phyloP scores from a whole-genome alignment of 345 rosid species.

The Eucalyptus sp. region DNA sequence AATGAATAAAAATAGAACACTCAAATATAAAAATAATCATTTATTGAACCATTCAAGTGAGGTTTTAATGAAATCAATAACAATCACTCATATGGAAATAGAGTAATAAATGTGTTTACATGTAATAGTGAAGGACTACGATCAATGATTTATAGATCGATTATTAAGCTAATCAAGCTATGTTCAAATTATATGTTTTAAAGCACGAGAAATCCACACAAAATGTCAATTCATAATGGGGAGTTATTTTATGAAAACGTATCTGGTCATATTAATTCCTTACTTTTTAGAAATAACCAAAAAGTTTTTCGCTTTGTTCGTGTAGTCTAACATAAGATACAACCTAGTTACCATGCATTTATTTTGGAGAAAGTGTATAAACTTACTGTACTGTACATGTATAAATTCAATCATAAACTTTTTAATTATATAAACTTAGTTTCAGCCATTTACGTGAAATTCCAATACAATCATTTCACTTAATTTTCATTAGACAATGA shows the following conservation, averaged over 20 bases:
- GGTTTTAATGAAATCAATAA: background rate
- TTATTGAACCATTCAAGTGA: background rate
- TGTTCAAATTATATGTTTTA: background rate
- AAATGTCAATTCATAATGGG: background rate
- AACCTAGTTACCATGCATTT: background rate
- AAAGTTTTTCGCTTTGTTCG: background rate
- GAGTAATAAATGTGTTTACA: background rate
- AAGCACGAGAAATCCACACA: background rate
- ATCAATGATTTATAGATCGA: background rate
- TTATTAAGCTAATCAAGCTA: background rate
- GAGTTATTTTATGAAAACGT: background rate
- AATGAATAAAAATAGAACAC: background rate
- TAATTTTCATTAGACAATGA: fast-evolving
- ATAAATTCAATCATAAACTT: fast-evolving
- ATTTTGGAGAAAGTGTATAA: background rate
- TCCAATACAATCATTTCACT: fast-evolving
- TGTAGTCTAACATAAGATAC: background rate
- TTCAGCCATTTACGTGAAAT: fast-evolving
- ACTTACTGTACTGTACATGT: fast-evolving
- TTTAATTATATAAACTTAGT: fast-evolving
- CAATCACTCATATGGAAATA: background rate
- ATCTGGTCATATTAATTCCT: background rate
- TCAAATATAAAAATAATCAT: background rate
- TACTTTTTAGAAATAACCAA: background rate
- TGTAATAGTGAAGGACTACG: background rate